Evolutionary conservation across 1,284 basidiomycete genomes (phyloP), one percentile per base, ranked within the genome.

Genomic region (Ustilago bromivora): DNA sequence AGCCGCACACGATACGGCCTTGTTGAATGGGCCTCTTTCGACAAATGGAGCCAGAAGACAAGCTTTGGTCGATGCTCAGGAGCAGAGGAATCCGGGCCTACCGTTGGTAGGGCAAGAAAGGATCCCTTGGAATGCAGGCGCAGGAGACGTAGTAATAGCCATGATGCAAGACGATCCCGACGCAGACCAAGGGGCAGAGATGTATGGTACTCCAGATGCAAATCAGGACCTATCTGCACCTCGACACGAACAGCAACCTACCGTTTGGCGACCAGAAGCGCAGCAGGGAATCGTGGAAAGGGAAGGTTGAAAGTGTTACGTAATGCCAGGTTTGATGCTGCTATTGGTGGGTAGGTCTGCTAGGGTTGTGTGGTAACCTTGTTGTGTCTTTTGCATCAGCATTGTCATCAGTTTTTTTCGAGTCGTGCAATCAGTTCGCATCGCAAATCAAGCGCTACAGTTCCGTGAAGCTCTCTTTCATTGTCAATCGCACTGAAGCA

Each of bases 121-220:
- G 40, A 38, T 35, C 7, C 3, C 23, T 28, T 28, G 23, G 23
- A 28, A 28, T 28, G 11, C 43, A 46, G 15, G 4, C 17, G n/a
- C 11, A 5, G 40, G 8, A 34, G 15, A 19, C 28, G 52, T 34
- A 32, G 34, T 15, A 35, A 15, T 57, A 15, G 57, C 68, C 8
- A 70, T 70, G 68, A 35, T 31, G 4, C 53, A 70, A 35, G 68
- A 70, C 31, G 62, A 59, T 8, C n/a, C 40, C 1, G 62, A 67
- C 6, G 41, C 15, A 11, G 57, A 43, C 34, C 40, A 4, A 3
- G 62, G 61, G 3, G 68, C 4, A 1, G 58, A 68, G 31, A 63
- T 59, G 49, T 73, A 68, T 31, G 66, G 58, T 6, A 73, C 65
- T 3, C 71, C 71, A 17, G 71, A 73, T 54, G 61, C 65, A 17